Evolutionary conservation across 78 protist genomes (phyloP), one percentile per base, ranked within the genome.

Genomic region (Tieghemostelium lacteum): DNA sequence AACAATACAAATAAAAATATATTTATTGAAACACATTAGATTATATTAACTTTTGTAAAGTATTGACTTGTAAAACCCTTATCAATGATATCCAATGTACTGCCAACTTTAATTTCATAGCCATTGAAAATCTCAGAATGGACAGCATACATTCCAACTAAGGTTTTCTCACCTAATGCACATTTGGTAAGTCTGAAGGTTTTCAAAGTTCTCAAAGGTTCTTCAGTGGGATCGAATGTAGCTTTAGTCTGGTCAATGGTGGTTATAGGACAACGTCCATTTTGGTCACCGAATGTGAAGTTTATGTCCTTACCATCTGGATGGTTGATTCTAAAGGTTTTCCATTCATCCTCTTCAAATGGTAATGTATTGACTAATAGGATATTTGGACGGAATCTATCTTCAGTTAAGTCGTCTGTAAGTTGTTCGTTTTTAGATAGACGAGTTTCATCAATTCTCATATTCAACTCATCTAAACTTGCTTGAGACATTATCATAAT

Each of bases 271-370:
- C 89, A 83, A 31, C 89, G 28, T 28, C 65, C 69, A 0, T 57
- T 40, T n/a, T 45, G 39, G 22, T 58, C 55, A 45, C 52, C 52
- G n/a, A n/a, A n/a, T n/a, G n/a, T n/a, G n/a, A n/a, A n/a, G n/a
- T n/a, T n/a, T 0, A 77, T 75, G 7, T 39, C 31, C 12, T 49
- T 50, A 8, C 65, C 8, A 0, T 58, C 0, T 8, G 22, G 24
- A 16, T 49, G 57, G 5, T 65, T 24, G 20, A 80, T 58, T 19
- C 77, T 33, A 22, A 80, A 20, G 34, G 28, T 45, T 10, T 24
- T 33, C 77, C 76, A 80, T 14, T 24, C 7, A 58, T 80, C 88
- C 33, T 80, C 88, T 69, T 80, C 88, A 22, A 50, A 80, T 26
- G 88, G 76, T 24, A 26, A 40, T 22, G 65, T 74, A 16, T 57